Percentiles rank a stretch among this genome's conserved stretches.
Conservation (phyloP, 768 basidiomycete genomes). For the Cubamyces sp. region DNA sequence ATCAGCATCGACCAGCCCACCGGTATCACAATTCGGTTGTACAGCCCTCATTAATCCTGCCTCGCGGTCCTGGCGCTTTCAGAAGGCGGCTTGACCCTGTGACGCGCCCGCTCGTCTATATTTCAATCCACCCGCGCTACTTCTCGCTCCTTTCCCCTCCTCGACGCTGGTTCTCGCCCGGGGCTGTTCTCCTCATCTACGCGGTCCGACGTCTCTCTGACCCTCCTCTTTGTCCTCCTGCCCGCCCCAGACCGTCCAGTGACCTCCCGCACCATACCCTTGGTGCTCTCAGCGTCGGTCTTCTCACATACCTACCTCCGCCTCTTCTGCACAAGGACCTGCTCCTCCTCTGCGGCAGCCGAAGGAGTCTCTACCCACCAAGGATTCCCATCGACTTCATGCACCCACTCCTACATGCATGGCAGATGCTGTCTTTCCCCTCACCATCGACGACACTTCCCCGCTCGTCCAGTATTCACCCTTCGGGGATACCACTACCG, state of each 20-base stretch:
- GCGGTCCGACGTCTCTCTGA: slow-evolving; percentile 2
- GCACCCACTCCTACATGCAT: slow-evolving; percentile 37
- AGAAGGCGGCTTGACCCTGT: slow-evolving; percentile 18
- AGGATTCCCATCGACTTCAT: neutral
- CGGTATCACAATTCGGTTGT: slow-evolving; percentile 12
- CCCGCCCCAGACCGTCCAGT: neutral
- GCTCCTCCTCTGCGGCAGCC: neutral
- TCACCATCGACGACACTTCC: slow-evolving; percentile 69
- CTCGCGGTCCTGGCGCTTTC: slow-evolving; percentile 20
- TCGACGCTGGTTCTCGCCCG: slow-evolving; percentile 20
- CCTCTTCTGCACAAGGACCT: neutral
- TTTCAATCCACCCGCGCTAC: slow-evolving; percentile 18
- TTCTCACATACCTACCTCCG: neutral
- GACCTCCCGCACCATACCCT: neutral
- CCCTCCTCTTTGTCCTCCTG: neutral
- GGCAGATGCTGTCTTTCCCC: slow-evolving; percentile 40
- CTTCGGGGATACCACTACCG: slow-evolving; percentile 55
- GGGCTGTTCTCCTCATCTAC: slow-evolving; percentile 4
- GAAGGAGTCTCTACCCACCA: neutral
- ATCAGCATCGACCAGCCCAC: neutral
- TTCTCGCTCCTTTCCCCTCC: slow-evolving; percentile 7
- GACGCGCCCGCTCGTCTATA: slow-evolving; percentile 21
- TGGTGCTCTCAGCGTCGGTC: neutral
- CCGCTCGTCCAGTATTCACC: slow-evolving; percentile 66
- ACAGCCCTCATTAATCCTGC: slow-evolving; percentile 13